Percentiles rank a stretch among this genome's conserved stretches.
These are phyloP conservation scores for Talaromyces marneffei DNA, from an alignment of 2,329 filamentous ascomycete genomes.

Conservation along the genomic window DNA sequence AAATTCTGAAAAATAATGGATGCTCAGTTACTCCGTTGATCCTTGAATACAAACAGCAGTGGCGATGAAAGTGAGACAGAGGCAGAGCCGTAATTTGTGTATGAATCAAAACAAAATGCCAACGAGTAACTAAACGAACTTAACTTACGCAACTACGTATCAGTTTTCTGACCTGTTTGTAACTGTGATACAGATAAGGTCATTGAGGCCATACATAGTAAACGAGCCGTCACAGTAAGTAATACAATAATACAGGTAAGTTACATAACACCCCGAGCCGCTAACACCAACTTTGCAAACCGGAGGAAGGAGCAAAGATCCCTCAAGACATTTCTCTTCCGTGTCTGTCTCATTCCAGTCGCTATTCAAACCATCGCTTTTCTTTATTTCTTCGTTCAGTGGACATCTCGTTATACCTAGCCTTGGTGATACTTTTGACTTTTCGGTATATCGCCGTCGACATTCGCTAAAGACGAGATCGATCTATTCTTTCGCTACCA, in stretches of 20 bases:
- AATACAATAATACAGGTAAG: neutral
- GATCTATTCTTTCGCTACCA: constrained; percentile 9
- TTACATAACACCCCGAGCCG: neutral
- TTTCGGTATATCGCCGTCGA: constrained; percentile 2
- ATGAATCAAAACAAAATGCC: neutral
- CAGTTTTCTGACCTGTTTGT: neutral
- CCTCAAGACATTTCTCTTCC: neutral
- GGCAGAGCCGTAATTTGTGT: no score
- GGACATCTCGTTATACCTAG: neutral
- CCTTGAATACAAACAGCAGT: no score
- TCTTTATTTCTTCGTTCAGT: neutral
- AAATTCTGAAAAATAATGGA: no score
- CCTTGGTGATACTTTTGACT: neutral
- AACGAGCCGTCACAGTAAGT: neutral
- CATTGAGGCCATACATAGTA: neutral
- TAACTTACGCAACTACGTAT: no score
- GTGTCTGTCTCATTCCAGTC: constrained; percentile 5
- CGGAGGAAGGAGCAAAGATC: constrained; percentile 1
- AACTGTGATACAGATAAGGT: neutral
- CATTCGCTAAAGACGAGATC: constrained; percentile 10
- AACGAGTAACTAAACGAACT: no score
- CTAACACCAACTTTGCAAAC: constrained; percentile 1
- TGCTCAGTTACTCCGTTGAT: no score
- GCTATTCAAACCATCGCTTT: neutral
- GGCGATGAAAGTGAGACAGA: no score